phyloP scores from a whole-genome alignment of 495 filamentous ascomycete genomes.

The Xylaria bambusicola region DNA sequence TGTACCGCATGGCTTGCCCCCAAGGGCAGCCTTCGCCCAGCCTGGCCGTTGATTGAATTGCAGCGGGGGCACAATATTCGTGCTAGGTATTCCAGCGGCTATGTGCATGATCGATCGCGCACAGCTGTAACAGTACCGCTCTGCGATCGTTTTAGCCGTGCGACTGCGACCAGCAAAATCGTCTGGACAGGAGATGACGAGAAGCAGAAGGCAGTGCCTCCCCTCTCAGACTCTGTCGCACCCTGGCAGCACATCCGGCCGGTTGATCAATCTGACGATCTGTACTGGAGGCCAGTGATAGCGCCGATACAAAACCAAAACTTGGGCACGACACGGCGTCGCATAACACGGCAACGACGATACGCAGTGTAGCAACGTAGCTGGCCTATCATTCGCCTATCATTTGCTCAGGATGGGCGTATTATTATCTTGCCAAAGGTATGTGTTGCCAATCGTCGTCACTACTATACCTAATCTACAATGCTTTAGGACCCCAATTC shows the following conservation, averaged over 20 bases:
- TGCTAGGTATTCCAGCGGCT: conserved; percentile 1
- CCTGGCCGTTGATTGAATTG: background rate
- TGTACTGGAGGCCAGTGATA: background rate
- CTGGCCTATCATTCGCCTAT: conserved; percentile 4
- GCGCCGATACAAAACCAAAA: background rate
- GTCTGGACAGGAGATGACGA: background rate
- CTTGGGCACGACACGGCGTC: conserved; percentile 6
- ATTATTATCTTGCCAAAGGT: conserved; percentile 4
- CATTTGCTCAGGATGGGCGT: background rate
- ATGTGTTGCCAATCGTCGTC: background rate
- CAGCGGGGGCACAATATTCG: background rate
- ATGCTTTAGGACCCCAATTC: background rate
- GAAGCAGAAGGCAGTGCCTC: background rate
- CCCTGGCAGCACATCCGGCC: conserved; percentile 15
- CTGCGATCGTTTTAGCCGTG: background rate
- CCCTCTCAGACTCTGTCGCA: background rate
- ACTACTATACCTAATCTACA: background rate
- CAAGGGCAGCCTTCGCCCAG: background rate
- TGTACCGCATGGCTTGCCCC: conserved; percentile 6
- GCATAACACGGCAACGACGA: conserved; percentile 5
- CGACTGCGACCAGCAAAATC: background rate
- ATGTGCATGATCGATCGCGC: conserved; percentile 16
- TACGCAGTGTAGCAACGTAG: background rate
- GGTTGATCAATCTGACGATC: conserved; percentile 10
- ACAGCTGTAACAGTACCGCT: conserved; percentile 10